phyloP scores from a whole-genome alignment of 2,329 filamentous ascomycete species.

The Anthostomella pinea region DNA sequence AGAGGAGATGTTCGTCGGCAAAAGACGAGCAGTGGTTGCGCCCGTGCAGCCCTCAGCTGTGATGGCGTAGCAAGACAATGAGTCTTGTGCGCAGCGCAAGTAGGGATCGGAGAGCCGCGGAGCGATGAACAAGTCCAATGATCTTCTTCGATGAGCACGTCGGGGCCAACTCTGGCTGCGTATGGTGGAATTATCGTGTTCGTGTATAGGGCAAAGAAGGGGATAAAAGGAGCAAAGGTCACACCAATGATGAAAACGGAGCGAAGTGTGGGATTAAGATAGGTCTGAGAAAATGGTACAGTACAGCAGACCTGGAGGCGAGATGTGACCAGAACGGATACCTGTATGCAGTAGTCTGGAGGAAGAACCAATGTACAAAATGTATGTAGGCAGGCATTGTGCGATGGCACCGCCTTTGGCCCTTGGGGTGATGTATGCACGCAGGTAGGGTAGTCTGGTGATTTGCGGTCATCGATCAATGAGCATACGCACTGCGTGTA shows the following conservation, averaged over 20 bases:
- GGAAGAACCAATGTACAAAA: too few relatives aligned
- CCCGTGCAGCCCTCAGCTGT: too few relatives aligned
- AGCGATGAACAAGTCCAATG: too few relatives aligned
- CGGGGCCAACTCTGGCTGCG: too few relatives aligned
- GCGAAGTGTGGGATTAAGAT: constrained; percentile 21
- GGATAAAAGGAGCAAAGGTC: constrained; percentile 10
- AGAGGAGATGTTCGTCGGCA: too few relatives aligned
- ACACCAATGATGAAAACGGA: constrained; percentile 23
- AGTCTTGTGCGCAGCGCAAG: too few relatives aligned
- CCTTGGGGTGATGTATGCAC: background rate
- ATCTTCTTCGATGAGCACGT: too few relatives aligned
- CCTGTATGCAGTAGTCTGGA: constrained; percentile 15
- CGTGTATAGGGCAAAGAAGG: constrained; percentile 1
- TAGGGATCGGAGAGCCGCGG: too few relatives aligned
- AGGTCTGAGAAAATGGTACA: constrained; percentile 22
- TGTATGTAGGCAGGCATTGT: constrained; percentile 25
- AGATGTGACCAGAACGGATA: constrained; percentile 22
- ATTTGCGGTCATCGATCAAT: constrained; percentile 12
- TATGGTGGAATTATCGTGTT: too few relatives aligned
- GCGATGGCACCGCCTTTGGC: constrained; percentile 20
- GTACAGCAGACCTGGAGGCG: constrained; percentile 17
- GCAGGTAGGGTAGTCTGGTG: constrained; percentile 1
- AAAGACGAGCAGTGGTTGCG: too few relatives aligned
- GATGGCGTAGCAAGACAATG: too few relatives aligned
- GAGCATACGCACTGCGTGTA: constrained; percentile 18